Percentiles rank a stretch among this genome's conserved stretches.
phyloP scores from a whole-genome alignment of 2,329 filamentous ascomycete species.

The Fusarium sp. region DNA sequence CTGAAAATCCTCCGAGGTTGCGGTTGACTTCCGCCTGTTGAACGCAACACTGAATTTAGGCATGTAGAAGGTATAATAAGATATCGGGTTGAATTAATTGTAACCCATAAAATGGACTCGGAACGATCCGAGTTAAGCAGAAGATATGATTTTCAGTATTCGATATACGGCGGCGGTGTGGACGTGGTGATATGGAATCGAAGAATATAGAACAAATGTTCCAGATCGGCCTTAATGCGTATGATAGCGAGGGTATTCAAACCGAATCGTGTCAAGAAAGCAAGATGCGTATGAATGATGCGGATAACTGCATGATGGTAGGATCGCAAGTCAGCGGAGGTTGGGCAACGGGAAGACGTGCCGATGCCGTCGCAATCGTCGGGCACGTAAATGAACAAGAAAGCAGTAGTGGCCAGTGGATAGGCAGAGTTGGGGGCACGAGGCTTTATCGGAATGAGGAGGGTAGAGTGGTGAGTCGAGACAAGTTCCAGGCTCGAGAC shows the following conservation, averaged over 20 bases:
- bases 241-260: conserved; percentile 45
- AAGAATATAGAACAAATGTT: conserved; percentile 38
- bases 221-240: conserved; percentile 38
- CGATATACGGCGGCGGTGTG: conserved; percentile 34
- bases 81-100: conserved; percentile 43
- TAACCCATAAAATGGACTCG: conserved; percentile 46
- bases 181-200: conserved; percentile 22
- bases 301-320: conserved; percentile 50
- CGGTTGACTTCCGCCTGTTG: conserved; percentile 72
- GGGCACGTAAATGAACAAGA: conserved; percentile 20
- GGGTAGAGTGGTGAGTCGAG: conserved; percentile 20
- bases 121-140: conserved; percentile 18
- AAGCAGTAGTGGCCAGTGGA: conserved; percentile 9
- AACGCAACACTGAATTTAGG: conserved; percentile 74
- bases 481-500: conserved; percentile 22
- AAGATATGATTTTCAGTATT: conserved; percentile 34
- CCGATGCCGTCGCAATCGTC: conserved; percentile 34
- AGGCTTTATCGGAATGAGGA: conserved; percentile 42
- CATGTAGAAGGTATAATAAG: conserved; percentile 62
- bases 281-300: conserved; percentile 42
- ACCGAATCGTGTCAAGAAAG: conserved; percentile 45
- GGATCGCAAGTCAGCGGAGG: conserved; percentile 42
- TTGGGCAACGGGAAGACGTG: conserved; percentile 26
- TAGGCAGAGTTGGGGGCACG: conserved; percentile 29
- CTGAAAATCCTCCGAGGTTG: conserved; percentile 67